Conservation (phyloP, 257 asterid species). For the Linaria vulgaris region DNA sequence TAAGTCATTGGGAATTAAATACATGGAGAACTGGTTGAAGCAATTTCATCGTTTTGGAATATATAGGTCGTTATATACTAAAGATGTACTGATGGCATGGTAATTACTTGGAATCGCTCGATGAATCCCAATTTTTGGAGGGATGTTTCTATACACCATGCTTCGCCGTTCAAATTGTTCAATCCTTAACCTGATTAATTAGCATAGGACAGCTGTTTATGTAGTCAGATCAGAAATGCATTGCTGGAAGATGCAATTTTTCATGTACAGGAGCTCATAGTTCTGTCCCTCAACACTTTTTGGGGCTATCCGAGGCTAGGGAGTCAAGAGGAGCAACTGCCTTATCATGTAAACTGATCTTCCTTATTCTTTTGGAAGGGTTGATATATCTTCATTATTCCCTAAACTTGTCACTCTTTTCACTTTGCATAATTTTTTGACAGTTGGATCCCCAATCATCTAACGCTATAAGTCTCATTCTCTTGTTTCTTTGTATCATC, state of each 20-base stretch:
- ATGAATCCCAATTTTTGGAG: neutral
- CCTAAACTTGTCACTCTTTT: neutral
- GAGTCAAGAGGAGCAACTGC: slow-evolving; percentile 1
- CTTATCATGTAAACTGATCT: neutral
- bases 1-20: neutral
- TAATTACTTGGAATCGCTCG: neutral
- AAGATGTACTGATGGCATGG: neutral
- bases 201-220: slow-evolving; percentile 15
- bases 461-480: slow-evolving; percentile 1
- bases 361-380: neutral
- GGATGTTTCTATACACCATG: neutral
- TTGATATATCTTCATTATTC: neutral
- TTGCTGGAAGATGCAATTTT: slow-evolving; percentile 8
- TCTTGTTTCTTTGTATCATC: neutral
- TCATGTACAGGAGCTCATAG: neutral
- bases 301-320: neutral
- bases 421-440: slow-evolving; percentile 5
- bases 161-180: neutral
- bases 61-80: neutral
- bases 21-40: neutral
- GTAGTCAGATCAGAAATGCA: neutral
- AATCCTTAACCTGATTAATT: neutral
- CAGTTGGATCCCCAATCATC: neutral
- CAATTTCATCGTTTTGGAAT: slow-evolving; percentile 2
- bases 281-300: slow-evolving; percentile 2